A percentile compares a stretch with the other conserved stretches of the same genome.
Evolutionary conservation across 345 rosid genomes (phyloP).

Genomic region (Geranium rotundifolium): DNA sequence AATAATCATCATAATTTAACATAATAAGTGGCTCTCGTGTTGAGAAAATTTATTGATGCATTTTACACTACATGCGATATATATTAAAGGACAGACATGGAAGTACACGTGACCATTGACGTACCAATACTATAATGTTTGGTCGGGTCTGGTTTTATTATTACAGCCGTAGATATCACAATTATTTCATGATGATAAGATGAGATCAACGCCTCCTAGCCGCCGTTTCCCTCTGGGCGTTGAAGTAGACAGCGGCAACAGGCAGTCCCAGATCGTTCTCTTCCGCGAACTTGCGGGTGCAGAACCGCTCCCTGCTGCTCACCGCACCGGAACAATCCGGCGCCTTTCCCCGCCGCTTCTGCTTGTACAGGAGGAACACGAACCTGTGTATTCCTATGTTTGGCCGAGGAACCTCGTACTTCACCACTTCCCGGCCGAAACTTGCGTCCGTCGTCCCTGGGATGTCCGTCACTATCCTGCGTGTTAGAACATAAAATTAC

Average conservation of each 20-base stretch:
- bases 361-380: slow-evolving; percentile 74
- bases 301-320: slow-evolving; percentile 48
- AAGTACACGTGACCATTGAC: too few relatives aligned
- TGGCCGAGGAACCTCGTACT: slow-evolving; percentile 87
- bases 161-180: background rate
- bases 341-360: slow-evolving; percentile 43
- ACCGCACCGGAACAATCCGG: slow-evolving; percentile 19
- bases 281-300: slow-evolving; percentile 58
- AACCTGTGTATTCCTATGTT: slow-evolving; percentile 93
- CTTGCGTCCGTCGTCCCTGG: slow-evolving; percentile 93
- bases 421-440: slow-evolving; percentile 72
- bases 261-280: slow-evolving; percentile 70
- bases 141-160: too few relatives aligned
- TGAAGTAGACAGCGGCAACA: slow-evolving; percentile 86
- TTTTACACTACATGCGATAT: too few relatives aligned
- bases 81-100: too few relatives aligned
- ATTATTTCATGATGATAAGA: background rate
- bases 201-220: slow-evolving; percentile 66
- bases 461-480: slow-evolving; percentile 89
- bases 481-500: too few relatives aligned
- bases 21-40: too few relatives aligned
- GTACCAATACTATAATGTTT: too few relatives aligned
- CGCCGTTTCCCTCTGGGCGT: slow-evolving; percentile 87
- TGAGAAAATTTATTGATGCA: too few relatives aligned
- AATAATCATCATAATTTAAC: too few relatives aligned